Conservation (phyloP, 768 basidiomycete genomes). For the Candolleomyces aberdarensis region DNA sequence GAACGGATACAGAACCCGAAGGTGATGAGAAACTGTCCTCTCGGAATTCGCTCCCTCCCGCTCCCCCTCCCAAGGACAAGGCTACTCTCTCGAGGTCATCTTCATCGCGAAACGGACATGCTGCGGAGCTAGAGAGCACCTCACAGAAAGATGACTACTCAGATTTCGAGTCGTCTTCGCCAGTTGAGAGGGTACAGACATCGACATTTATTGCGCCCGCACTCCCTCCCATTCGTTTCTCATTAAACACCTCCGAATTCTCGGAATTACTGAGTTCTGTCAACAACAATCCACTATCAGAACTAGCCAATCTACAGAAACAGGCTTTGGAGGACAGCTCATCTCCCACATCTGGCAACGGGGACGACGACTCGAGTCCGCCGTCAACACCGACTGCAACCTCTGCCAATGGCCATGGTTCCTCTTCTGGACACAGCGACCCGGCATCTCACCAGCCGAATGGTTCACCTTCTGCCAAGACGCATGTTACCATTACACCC, state of each 20-base stretch:
- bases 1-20: constrained; percentile 68
- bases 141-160: constrained; percentile 42
- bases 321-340: constrained; percentile 18
- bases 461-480: not conserved
- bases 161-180: constrained; percentile 45
- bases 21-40: constrained; percentile 32
- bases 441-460: not conserved
- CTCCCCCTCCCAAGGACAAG: constrained; percentile 40
- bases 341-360: constrained; percentile 19
- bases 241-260: constrained; percentile 81
- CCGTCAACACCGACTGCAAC: constrained; percentile 7
- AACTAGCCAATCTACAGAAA: constrained; percentile 43
- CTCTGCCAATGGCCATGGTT: constrained; percentile 5
- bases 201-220: constrained; percentile 85
- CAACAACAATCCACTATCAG: constrained; percentile 46
- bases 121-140: constrained; percentile 23
- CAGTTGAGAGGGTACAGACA: constrained; percentile 63
- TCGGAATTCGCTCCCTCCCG: constrained; percentile 31
- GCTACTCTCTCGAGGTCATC: constrained; percentile 1
- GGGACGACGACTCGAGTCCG: constrained; percentile 9
- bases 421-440: not conserved
- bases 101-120: not conserved
- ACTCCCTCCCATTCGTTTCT: constrained; percentile 88
- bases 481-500: constrained; percentile 19
- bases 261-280: constrained; percentile 65